Conservation (phyloP, 2,329 filamentous ascomycete species). For the Ophiocordyceps sinensis region DNA sequence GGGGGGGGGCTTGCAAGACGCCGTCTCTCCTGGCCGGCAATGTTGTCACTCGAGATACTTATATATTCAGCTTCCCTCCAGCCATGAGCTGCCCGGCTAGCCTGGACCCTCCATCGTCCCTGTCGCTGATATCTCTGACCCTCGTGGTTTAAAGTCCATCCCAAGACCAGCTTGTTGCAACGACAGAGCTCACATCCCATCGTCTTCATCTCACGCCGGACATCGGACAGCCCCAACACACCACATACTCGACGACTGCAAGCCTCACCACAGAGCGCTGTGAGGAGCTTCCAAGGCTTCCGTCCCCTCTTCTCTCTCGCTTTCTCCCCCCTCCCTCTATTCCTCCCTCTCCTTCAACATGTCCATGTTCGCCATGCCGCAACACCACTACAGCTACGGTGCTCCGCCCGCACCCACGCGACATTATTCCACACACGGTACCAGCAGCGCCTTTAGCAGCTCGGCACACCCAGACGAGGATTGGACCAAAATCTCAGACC, state of each 20-base stretch:
- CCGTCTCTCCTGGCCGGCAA: constrained; percentile 1
- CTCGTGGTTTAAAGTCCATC: background rate
- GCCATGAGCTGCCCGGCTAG: background rate
- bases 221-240: background rate
- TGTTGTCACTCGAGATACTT: constrained; percentile 13
- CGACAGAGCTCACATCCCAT: background rate
- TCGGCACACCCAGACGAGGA: constrained; percentile 94
- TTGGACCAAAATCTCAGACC: constrained; percentile 97
- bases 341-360: constrained; percentile 11
- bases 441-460: constrained; percentile 87
- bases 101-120: background rate
- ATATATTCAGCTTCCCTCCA: constrained; percentile 12
- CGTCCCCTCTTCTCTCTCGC: background rate
- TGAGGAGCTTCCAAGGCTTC: background rate
- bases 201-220: background rate
- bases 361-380: constrained; percentile 22
- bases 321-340: background rate
- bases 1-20: constrained; percentile 1
- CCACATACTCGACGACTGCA: background rate
- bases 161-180: too few relatives aligned
- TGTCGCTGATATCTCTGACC: background rate
- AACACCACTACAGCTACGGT: constrained; percentile 18
- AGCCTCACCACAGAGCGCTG: background rate
- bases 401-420: constrained; percentile 30
- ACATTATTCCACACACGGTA: constrained; percentile 59